Evolutionary conservation across 352 stramenopile genomes (phyloP), one percentile per base, ranked within the genome.

Genomic region (Pythium coloratum): DNA sequence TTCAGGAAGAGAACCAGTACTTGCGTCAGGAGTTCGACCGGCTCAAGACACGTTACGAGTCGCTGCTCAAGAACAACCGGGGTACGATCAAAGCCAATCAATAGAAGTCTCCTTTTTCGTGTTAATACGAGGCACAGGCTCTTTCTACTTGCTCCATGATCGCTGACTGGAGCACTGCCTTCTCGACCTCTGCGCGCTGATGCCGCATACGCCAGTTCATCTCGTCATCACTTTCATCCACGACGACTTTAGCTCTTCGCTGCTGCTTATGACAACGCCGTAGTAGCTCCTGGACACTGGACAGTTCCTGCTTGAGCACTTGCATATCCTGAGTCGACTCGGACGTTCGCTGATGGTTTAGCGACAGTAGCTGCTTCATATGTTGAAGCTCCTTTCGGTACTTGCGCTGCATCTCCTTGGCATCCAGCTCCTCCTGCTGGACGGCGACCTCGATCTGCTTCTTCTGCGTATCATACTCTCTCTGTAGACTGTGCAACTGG

Each of bases 1-100:
- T 90, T 49, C 71, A 86, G 42, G 79, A 90, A 38, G 82, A 93
- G 42, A 93, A 93, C 57, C 57, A 76, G 34, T 91, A 84, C 36
- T 54, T 93, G 30, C 76, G 82, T 5, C 72, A 85, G 24, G 81
- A 91, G 46, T 89, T 91, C 61, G 76, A 89, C 53, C 83, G 80
- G 33, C 73, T 92, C 40, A 89, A 89, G 64, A 70, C 69, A 6
- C 76, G 78, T 33, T 92, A 91, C 70, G 82, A 92, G 49, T 55
- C 74, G 5, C 38, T 79, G 24, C 62, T 76, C 54, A 58, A 64
- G 40, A 67, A 46, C 26, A 18, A 61, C 32, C 59, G 69, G 12
- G 65, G 34, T 10, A 51, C 64, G n/a, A 62, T 65, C 40, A 18
- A 20, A 40, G 13, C 9, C 40, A 63, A 44, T 34, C 1, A 46